phyloP scores from a whole-genome alignment of 169 alveolate genomes.

The Fabrea salina region DNA sequence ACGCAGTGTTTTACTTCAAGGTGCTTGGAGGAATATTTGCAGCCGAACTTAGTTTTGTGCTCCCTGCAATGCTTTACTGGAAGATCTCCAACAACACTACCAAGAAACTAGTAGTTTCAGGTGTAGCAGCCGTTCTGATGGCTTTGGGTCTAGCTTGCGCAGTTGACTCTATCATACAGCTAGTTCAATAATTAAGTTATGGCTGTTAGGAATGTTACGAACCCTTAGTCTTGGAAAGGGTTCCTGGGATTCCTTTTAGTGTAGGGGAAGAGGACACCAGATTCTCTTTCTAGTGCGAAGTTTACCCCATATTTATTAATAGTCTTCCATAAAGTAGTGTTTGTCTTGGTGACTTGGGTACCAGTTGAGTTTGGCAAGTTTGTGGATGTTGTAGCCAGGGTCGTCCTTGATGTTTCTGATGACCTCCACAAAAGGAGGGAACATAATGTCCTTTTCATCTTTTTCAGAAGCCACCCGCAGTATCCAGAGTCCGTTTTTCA shows the following conservation, averaged over 20 bases:
- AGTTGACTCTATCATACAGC: background rate
- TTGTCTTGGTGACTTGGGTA: background rate
- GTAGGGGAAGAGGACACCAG: no score
- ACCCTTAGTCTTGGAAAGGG: no score
- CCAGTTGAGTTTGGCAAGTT: constrained; percentile 18
- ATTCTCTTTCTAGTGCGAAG: no score
- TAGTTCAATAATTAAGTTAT: no score
- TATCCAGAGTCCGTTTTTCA: background rate
- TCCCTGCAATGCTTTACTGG: background rate
- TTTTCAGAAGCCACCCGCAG: background rate
- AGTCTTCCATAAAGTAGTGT: background rate
- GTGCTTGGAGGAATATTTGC: background rate
- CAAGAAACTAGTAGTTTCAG: no score
- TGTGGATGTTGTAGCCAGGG: background rate
- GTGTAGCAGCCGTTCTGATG: no score
- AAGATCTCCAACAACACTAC: no score
- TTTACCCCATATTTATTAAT: no score
- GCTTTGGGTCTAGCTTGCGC: background rate
- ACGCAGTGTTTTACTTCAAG: background rate
- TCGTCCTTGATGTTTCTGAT: constrained; percentile 23
- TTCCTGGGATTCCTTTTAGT: no score
- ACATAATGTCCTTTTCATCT: background rate
- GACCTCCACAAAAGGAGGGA: background rate
- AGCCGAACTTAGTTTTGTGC: background rate
- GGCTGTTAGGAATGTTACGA: no score